These are phyloP conservation scores for Calonectria leucothoes DNA, from an alignment of 2,329 filamentous ascomycete species.

Conservation along the genomic window DNA sequence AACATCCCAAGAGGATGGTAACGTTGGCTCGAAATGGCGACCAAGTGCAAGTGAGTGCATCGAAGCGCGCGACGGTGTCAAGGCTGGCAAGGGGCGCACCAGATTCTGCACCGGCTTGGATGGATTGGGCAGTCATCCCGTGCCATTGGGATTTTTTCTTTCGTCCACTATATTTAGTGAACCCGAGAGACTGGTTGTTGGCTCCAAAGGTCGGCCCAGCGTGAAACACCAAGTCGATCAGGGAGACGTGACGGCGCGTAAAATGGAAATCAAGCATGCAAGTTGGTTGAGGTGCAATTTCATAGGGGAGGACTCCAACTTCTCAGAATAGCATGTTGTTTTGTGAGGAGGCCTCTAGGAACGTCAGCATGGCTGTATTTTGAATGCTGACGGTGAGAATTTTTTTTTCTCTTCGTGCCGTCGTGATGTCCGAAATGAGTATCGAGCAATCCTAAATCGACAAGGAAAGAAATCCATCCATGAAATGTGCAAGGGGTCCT, in stretches of 20 bases:
- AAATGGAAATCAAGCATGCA: neutral
- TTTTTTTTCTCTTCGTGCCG: neutral
- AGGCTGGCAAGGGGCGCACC: neutral
- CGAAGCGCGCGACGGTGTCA: neutral
- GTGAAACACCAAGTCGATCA: neutral
- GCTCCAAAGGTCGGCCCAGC: neutral
- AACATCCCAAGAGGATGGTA: constrained; percentile 1
- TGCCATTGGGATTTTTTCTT: neutral
- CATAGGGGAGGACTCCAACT: neutral
- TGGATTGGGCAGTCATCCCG: neutral
- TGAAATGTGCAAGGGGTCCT: neutral
- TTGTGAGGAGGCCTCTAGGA: neutral
- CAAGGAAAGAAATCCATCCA: neutral
- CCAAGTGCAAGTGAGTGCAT: constrained; percentile 1
- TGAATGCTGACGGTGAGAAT: neutral
- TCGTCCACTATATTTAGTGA: neutral
- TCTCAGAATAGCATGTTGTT: neutral
- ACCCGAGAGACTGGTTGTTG: constrained; percentile 13
- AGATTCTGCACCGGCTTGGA: neutral
- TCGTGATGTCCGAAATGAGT: neutral
- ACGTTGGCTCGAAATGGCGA: constrained; percentile 1
- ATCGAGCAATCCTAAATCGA: neutral
- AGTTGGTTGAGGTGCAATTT: neutral
- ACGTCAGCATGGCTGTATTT: neutral
- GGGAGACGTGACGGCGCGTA: neutral